Evolutionary conservation across 208 protist genomes (phyloP).

Genomic region (Leishmania aethiopica): DNA sequence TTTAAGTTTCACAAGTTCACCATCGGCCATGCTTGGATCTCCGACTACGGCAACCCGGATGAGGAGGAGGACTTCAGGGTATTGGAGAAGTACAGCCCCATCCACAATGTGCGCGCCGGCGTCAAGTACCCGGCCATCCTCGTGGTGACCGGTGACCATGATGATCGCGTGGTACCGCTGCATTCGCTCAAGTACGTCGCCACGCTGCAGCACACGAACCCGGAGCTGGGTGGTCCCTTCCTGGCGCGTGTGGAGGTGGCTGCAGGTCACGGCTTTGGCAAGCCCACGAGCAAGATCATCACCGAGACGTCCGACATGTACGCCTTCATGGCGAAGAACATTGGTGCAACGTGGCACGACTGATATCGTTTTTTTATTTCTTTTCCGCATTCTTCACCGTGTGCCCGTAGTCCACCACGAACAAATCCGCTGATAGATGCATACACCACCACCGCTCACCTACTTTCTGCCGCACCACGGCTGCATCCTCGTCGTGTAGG

Average conservation of each 20-base stretch:
- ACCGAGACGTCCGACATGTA: constrained; percentile 91
- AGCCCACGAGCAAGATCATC: constrained; percentile 90
- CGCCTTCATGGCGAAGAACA: constrained; percentile 91
- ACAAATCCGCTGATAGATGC: background rate
- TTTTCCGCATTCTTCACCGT: background rate
- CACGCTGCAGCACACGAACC: constrained; percentile 91
- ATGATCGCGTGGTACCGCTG: constrained; percentile 96
- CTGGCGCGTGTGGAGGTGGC: constrained; percentile 84
- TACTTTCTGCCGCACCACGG: background rate
- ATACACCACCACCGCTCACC: background rate
- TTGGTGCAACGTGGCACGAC: constrained; percentile 71
- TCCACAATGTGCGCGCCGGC: constrained; percentile 90
- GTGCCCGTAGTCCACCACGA: background rate
- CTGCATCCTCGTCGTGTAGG: background rate
- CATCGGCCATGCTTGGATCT: constrained; percentile 93
- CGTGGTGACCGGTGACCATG: constrained; percentile 94
- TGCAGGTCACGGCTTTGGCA: constrained; percentile 92
- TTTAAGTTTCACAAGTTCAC: constrained; percentile 96
- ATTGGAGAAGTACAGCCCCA: constrained; percentile 93
- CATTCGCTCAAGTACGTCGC: constrained; percentile 96
- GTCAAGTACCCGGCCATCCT: constrained; percentile 92
- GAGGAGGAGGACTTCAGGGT: constrained; percentile 92
- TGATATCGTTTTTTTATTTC: background rate
- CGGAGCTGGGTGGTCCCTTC: constrained; percentile 70
- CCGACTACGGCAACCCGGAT: constrained; percentile 94